Evolutionary conservation across 306 rosid species (phyloP).

Genomic region (Cicer yamashitae): DNA sequence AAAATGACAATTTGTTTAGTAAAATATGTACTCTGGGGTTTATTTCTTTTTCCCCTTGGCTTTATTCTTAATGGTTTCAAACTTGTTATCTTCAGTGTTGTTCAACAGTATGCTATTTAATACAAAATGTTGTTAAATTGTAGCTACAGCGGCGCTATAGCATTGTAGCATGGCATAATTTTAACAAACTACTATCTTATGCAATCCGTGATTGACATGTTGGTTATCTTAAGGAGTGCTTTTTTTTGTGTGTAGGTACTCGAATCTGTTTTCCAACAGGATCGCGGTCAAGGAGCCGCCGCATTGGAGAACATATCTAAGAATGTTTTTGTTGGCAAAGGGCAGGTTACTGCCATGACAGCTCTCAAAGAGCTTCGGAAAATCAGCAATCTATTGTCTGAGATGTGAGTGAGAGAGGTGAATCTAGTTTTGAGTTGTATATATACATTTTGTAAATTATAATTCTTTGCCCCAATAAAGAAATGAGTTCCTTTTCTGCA

Average conservation of each 20-base stretch:
- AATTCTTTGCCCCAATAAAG: slow-evolving; percentile 60
- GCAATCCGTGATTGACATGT: too few species aligned
- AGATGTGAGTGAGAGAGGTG: slow-evolving; percentile 67
- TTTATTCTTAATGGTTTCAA: background rate
- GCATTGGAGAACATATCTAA: slow-evolving; percentile 64
- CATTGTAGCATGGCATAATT: too few species aligned
- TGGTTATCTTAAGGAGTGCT: background rate
- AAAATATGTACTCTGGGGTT: background rate
- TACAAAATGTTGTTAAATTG: too few species aligned
- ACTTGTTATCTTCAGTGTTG: slow-evolving; percentile 4
- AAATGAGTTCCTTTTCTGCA: slow-evolving; percentile 40
- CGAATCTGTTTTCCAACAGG: slow-evolving; percentile 88
- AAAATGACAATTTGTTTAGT: slow-evolving; percentile 14
- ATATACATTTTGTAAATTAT: slow-evolving; percentile 75
- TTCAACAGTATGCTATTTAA: too few species aligned
- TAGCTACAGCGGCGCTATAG: too few species aligned
- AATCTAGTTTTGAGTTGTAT: slow-evolving; percentile 51
- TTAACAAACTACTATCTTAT: too few species aligned
- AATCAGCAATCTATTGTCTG: slow-evolving; percentile 91
- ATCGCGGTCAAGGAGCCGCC: slow-evolving; percentile 65
- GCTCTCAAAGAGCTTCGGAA: slow-evolving; percentile 97
- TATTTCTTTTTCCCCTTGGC: background rate
- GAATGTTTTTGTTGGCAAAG: slow-evolving; percentile 77
- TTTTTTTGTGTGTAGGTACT: slow-evolving; percentile 63
- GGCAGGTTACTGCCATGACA: slow-evolving; percentile 88